Percentiles rank a stretch among this genome's conserved stretches.
phyloP scores from a whole-genome alignment of 352 stramenopile species.

The Pythium coloratum region DNA sequence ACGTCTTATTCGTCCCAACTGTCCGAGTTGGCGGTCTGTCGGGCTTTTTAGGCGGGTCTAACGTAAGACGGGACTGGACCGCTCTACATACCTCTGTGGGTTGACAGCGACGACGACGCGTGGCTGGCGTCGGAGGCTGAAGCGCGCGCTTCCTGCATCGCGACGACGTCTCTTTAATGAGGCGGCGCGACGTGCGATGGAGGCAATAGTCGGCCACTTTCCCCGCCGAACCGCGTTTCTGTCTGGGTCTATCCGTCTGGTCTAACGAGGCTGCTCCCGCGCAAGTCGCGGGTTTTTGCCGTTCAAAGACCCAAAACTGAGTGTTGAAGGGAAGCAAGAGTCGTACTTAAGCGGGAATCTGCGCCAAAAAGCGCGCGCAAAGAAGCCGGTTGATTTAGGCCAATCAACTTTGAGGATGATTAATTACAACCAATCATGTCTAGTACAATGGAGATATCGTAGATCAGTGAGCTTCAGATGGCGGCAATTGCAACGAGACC shows the following conservation, averaged over 20 bases:
- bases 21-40: not conserved
- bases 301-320: constrained; percentile 25
- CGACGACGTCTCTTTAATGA: not conserved
- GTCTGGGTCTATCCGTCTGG: not conserved
- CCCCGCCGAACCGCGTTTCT: not conserved
- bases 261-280: constrained; percentile 4
- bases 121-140: not conserved
- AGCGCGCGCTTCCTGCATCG: not conserved
- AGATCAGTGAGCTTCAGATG: constrained; percentile 6
- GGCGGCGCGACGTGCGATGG: not conserved
- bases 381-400: not conserved
- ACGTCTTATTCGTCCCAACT: not conserved
- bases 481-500: constrained; percentile 17
- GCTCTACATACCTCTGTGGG: not conserved
- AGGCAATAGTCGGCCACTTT: constrained; percentile 1
- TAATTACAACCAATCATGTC: constrained; percentile 5
- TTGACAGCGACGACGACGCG: not conserved
- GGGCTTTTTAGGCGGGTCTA: not conserved
- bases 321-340: constrained; percentile 8
- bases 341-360: constrained; percentile 22
- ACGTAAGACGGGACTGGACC: not conserved
- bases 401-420: not conserved
- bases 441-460: not conserved
- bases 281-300: constrained; percentile 15
- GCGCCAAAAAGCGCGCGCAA: constrained; percentile 23